Conservation (phyloP, 805 yeast genomes). For the Brettanomyces sp. region DNA sequence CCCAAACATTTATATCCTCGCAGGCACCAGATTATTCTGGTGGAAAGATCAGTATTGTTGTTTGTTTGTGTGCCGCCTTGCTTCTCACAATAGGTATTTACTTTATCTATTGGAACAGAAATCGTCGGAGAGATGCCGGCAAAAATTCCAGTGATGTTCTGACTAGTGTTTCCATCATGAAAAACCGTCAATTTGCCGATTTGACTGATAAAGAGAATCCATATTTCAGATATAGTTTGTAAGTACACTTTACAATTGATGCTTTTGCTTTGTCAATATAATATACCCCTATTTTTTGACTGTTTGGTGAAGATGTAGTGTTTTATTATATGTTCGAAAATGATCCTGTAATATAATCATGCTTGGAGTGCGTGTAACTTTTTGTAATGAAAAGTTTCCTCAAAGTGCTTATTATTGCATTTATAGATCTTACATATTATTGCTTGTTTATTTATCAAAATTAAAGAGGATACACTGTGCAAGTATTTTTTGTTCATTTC, state of each 20-base stretch:
- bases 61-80: slow-evolving; percentile 17
- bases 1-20: slow-evolving; percentile 51
- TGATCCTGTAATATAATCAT: no score
- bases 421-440: no score
- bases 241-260: slow-evolving; percentile 3
- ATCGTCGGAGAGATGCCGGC: background rate
- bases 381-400: no score
- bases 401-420: no score
- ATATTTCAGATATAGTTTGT: slow-evolving; percentile 10
- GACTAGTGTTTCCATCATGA: slow-evolving; percentile 4
- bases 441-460: no score
- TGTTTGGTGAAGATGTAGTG: no score
- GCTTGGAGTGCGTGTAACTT: no score
- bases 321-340: no score
- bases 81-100: slow-evolving; percentile 9
- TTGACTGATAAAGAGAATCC: slow-evolving; percentile 14
- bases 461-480: no score
- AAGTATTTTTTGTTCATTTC: no score
- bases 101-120: slow-evolving; percentile 11
- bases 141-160: background rate
- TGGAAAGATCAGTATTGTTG: slow-evolving; percentile 39
- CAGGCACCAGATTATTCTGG: slow-evolving; percentile 55
- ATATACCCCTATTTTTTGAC: no score
- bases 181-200: slow-evolving; percentile 14
- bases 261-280: no score